These are phyloP conservation scores for Aureobasidium sp. DNA, from an alignment of 2,329 filamentous ascomycete species.

Conservation along the genomic window DNA sequence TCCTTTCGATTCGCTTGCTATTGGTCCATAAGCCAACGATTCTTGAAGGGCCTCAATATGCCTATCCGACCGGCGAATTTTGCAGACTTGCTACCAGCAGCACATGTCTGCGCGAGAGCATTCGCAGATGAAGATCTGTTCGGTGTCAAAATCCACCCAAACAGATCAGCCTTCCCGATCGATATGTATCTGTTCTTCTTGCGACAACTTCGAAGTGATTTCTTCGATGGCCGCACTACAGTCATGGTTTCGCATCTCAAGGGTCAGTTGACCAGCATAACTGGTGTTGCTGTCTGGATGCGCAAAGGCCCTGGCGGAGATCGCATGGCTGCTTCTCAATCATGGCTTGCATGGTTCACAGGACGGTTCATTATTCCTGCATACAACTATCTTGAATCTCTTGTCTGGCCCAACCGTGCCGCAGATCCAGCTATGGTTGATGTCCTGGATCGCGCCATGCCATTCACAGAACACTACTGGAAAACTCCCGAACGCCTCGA, in stretches of 20 bases:
- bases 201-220: constrained; percentile 16
- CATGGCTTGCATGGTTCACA: constrained; percentile 7
- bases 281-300: constrained; percentile 21
- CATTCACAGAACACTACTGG: constrained; percentile 20
- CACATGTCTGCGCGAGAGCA: constrained; percentile 19
- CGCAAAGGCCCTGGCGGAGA: constrained; percentile 14
- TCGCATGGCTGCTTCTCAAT: constrained; percentile 7
- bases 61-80: constrained; percentile 20
- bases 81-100: constrained; percentile 19
- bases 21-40: not conserved
- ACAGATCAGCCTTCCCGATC: constrained; percentile 18
- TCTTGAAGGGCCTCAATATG: constrained; percentile 13
- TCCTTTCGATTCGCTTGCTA: too few relatives aligned
- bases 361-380: constrained; percentile 12
- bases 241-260: constrained; percentile 4
- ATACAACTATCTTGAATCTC: constrained; percentile 18
- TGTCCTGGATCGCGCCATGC: constrained; percentile 14
- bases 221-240: not conserved
- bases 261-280: constrained; percentile 9
- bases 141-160: constrained; percentile 19
- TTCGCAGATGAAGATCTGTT: constrained; percentile 21
- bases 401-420: constrained; percentile 20
- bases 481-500: constrained; percentile 18
- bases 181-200: constrained; percentile 22
- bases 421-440: constrained; percentile 14